A percentile compares a stretch with the other conserved stretches of the same genome.
phyloP scores from a whole-genome alignment of 176 grass and related monocot genomes.

The Elymus sibiricus region DNA sequence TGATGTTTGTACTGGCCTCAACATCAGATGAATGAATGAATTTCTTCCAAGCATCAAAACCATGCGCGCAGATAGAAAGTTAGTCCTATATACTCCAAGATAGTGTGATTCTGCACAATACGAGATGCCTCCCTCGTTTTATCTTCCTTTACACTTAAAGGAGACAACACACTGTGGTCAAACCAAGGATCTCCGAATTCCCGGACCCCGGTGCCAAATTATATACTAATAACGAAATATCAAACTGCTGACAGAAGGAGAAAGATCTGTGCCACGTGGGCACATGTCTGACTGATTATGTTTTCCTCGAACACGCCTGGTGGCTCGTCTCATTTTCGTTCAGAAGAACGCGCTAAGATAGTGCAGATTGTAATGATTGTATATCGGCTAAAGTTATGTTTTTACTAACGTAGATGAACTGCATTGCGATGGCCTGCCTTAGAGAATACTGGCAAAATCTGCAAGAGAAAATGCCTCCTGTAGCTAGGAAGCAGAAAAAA shows the following conservation, averaged over 20 bases:
- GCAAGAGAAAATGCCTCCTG: too few species aligned
- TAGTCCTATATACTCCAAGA: neutral
- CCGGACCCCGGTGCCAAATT: neutral
- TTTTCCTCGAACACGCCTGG: too few species aligned
- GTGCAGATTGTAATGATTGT: neutral
- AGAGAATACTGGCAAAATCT: neutral
- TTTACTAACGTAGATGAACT: neutral
- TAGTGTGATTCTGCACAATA: conserved; percentile 1
- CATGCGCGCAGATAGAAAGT: conserved; percentile 37
- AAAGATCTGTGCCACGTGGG: too few species aligned
- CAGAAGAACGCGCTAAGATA: too few species aligned
- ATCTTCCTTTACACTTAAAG: neutral
- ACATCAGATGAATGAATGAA: neutral
- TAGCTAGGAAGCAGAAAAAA: too few species aligned
- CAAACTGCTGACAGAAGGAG: too few species aligned
- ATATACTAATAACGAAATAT: neutral
- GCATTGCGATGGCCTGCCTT: too few species aligned
- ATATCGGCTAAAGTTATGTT: neutral
- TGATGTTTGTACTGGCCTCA: too few species aligned
- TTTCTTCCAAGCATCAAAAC: conserved; percentile 15
- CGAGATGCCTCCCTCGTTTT: neutral
- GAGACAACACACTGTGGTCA: neutral
- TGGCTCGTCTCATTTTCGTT: too few species aligned
- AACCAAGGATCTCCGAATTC: conserved; percentile 17
- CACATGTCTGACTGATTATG: too few species aligned